Conservation (phyloP, 345 rosid genomes). For the Pistacia vera region DNA sequence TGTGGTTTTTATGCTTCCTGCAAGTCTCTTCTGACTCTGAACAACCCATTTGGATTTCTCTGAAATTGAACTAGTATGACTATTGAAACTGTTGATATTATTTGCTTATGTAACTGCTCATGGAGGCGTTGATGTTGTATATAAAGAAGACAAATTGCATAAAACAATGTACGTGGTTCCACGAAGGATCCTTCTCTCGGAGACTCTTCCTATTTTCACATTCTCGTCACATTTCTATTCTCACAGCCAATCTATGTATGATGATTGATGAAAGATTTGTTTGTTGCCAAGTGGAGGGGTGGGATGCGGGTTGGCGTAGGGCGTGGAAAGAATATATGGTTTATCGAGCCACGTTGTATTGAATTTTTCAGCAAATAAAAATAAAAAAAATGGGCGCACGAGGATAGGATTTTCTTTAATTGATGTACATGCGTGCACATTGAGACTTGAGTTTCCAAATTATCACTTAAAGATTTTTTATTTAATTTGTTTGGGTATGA, state of each 20-base stretch:
- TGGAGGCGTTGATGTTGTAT: too few species aligned
- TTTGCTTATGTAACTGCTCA: neutral
- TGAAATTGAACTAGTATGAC: neutral
- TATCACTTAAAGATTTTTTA: too few species aligned
- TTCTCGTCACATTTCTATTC: neutral
- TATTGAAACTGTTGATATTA: too few species aligned
- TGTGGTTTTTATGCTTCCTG: slow-evolving; percentile 35
- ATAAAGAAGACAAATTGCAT: neutral
- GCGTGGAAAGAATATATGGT: too few species aligned
- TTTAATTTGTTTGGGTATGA: too few species aligned
- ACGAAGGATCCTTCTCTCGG: neutral
- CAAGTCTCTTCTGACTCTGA: slow-evolving; percentile 28
- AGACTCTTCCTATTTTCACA: neutral
- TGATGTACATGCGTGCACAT: neutral
- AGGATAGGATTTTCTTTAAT: too few species aligned
- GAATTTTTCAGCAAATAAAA: too few species aligned
- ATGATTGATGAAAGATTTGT: too few species aligned
- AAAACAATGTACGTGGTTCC: neutral
- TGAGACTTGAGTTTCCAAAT: neutral
- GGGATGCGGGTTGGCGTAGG: too few species aligned
- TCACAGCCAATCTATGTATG: neutral
- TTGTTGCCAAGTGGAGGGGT: too few species aligned
- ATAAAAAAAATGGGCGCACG: neutral
- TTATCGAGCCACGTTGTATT: too few species aligned
- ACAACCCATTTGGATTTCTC: slow-evolving; percentile 22